Evolutionary conservation across 805 yeast genomes (phyloP).

Genomic region (Candida coquimbonensis): DNA sequence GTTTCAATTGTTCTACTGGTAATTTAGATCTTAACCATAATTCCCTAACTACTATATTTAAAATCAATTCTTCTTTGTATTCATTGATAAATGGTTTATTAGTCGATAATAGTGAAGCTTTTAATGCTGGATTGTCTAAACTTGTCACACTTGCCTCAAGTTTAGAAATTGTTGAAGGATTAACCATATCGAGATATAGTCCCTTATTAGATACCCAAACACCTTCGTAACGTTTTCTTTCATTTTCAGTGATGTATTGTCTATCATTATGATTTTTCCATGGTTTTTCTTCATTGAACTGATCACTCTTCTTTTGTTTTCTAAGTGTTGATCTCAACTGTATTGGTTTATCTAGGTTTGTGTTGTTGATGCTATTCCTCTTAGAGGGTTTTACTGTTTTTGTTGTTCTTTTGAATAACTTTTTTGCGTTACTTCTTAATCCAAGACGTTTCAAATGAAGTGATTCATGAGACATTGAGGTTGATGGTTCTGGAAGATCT

Average conservation of each 20-base stretch:
- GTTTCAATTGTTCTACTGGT: slow-evolving; percentile 49
- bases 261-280: slow-evolving; percentile 82
- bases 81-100: slow-evolving; percentile 18
- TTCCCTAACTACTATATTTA: slow-evolving; percentile 54
- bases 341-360: slow-evolving; percentile 10
- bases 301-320: slow-evolving; percentile 24
- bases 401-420: slow-evolving; percentile 18
- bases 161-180: slow-evolving; percentile 12
- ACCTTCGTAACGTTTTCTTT: slow-evolving; percentile 86
- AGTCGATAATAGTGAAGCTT: slow-evolving; percentile 23
- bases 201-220: slow-evolving; percentile 90
- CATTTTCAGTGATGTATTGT: slow-evolving; percentile 46
- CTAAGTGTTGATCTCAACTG: slow-evolving; percentile 23
- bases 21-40: slow-evolving; percentile 78
- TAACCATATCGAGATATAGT: slow-evolving; percentile 35
- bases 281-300: slow-evolving; percentile 83
- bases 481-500: slow-evolving; percentile 2
- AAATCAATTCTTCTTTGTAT: slow-evolving; percentile 22
- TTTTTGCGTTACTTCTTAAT: too few species aligned
- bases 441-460: slow-evolving; percentile 10
- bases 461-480: not conserved
- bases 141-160: slow-evolving; percentile 10
- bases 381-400: slow-evolving; percentile 2
- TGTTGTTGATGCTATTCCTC: not conserved
- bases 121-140: slow-evolving; percentile 21